Conservation (phyloP, 2,329 filamentous ascomycete species). For the Rhynchosporium secalis region DNA sequence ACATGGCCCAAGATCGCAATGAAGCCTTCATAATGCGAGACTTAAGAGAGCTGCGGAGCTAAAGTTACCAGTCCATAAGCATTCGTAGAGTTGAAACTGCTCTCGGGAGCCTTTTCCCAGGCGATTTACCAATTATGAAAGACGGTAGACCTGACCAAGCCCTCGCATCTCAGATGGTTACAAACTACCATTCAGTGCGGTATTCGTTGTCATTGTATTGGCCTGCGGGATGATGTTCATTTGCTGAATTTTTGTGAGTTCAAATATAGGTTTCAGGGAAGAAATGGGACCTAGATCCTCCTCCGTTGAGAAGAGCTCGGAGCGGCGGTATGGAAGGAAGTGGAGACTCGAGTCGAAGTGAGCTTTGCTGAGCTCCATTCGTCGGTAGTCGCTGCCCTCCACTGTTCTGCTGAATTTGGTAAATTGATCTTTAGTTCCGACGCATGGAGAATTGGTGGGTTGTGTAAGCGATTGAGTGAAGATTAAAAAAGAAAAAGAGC, state of each 20-base stretch:
- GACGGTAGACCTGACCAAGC: conserved; percentile 48
- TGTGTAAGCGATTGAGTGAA: conserved; percentile 63
- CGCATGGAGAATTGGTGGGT: conserved; percentile 56
- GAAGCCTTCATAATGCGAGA: conserved; percentile 63
- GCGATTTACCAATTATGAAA: conserved; percentile 58
- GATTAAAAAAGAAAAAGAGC: conserved; percentile 53
- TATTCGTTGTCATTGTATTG: not conserved
- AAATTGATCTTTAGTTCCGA: conserved; percentile 57
- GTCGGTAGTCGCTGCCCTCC: conserved; percentile 58
- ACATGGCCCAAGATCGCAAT: conserved; percentile 63
- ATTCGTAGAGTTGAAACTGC: conserved; percentile 50
- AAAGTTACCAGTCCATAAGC: conserved; percentile 61
- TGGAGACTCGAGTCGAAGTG: conserved; percentile 52
- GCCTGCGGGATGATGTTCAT: conserved; percentile 59
- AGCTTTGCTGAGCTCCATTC: conserved; percentile 54
- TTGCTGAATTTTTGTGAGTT: conserved; percentile 70
- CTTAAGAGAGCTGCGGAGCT: conserved; percentile 63
- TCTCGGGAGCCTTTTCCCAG: conserved; percentile 49
- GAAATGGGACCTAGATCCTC: conserved; percentile 45
- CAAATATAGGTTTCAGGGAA: conserved; percentile 67
- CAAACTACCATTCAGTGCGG: conserved; percentile 7
- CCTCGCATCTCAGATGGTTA: conserved; percentile 56
- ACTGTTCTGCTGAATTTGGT: conserved; percentile 56
- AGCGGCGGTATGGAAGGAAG: conserved; percentile 56
- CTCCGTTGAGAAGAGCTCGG: conserved; percentile 31